Evolutionary conservation across 108 stramenopile species (phyloP).

Genomic region (Nannochloropsis granulata): DNA sequence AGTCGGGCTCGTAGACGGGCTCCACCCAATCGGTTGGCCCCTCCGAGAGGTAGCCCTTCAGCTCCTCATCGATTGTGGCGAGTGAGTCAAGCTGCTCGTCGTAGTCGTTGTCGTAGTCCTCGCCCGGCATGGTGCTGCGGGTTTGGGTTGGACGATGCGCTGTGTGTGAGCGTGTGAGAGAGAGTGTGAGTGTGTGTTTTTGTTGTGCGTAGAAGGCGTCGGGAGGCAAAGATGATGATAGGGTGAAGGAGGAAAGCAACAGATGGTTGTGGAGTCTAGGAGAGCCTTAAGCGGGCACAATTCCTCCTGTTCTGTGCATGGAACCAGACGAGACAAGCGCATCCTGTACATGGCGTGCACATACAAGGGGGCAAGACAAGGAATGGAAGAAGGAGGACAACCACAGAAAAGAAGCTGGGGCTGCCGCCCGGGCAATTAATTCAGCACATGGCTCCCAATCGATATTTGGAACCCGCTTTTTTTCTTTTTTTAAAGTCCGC

Average conservation of each 20-base stretch:
- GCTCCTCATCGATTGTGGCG: neutral
- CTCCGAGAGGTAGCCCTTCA: neutral
- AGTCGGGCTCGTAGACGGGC: conserved; percentile 7
- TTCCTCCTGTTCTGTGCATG: no score
- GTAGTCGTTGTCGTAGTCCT: neutral
- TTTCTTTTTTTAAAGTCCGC: no score
- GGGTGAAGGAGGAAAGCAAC: neutral
- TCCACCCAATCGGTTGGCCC: neutral
- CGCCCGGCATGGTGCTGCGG: neutral
- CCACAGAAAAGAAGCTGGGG: no score
- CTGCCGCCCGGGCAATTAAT: no score
- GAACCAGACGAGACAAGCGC: no score
- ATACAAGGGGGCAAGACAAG: no score
- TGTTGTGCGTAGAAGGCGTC: neutral
- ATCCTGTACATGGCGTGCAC: no score
- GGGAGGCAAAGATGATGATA: neutral
- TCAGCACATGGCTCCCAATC: no score
- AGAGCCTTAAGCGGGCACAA: no score
- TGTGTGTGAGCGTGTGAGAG: neutral
- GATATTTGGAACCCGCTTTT: no score
- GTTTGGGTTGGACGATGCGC: neutral
- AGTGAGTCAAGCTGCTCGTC: neutral
- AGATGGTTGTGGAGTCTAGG: neutral
- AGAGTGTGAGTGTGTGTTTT: no score
- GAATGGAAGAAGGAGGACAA: no score